Evolutionary conservation across 148 eudicot genomes (phyloP).

Genomic region (Pharnaceum exiguum): DNA sequence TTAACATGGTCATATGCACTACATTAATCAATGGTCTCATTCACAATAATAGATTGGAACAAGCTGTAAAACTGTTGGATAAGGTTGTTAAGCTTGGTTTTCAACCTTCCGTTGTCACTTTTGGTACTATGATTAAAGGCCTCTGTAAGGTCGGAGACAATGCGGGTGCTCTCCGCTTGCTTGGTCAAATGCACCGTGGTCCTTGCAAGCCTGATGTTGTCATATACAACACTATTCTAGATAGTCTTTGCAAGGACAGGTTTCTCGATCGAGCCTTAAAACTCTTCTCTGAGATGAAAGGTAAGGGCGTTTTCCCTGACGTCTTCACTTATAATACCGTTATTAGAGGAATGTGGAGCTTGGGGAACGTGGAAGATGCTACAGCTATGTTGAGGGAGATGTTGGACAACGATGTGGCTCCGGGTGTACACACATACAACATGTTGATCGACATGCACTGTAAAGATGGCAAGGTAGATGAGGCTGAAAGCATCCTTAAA

Average conservation of each 20-base stretch:
- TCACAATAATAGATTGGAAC: not conserved
- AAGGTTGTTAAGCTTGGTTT: not conserved
- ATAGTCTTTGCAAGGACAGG: constrained; percentile 17
- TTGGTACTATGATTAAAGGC: constrained; percentile 25
- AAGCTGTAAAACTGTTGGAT: constrained; percentile 15
- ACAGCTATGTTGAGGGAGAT: constrained; percentile 18
- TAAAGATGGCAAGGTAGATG: constrained; percentile 18
- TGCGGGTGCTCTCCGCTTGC: constrained; percentile 18
- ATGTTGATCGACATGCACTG: constrained; percentile 15
- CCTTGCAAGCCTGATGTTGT: constrained; percentile 27
- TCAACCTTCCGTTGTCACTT: constrained; percentile 4
- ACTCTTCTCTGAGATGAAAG: constrained; percentile 2
- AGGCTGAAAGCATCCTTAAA: constrained; percentile 19
- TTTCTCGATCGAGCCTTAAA: not conserved
- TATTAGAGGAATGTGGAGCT: too few relatives aligned
- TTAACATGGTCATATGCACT: not conserved
- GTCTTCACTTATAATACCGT: constrained; percentile 10
- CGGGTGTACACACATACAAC: constrained; percentile 21
- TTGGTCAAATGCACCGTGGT: constrained; percentile 14
- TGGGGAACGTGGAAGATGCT: constrained; percentile 26
- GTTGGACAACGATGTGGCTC: constrained; percentile 23
- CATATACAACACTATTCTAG: constrained; percentile 25
- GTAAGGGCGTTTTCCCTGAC: not conserved
- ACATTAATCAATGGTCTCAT: constrained; percentile 3
- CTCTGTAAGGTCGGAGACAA: constrained; percentile 26